phyloP scores from a whole-genome alignment of 345 rosid genomes.

The Brassica cretica region DNA sequence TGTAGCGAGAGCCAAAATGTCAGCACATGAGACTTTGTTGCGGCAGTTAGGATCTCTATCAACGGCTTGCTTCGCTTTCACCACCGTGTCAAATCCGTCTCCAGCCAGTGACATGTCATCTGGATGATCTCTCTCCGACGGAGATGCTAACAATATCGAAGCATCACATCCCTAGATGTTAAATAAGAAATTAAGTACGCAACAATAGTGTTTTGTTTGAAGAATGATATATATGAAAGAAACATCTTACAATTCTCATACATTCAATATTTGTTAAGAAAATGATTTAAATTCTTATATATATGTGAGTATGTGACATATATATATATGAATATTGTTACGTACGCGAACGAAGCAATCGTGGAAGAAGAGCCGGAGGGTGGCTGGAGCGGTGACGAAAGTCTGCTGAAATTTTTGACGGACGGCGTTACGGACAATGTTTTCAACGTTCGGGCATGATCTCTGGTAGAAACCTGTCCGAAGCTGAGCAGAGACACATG shows the following conservation, averaged over 20 bases:
- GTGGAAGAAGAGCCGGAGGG: constrained; percentile 46
- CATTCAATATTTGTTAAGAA: too few species aligned
- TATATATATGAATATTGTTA: neutral
- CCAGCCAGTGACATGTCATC: constrained; percentile 41
- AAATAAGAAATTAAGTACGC: neutral
- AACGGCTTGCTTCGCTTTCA: constrained; percentile 80
- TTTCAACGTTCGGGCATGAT: constrained; percentile 41
- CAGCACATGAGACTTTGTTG: constrained; percentile 94
- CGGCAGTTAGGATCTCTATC: constrained; percentile 69
- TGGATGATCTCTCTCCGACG: constrained; percentile 42
- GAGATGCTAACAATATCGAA: constrained; percentile 40
- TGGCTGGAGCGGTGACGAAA: constrained; percentile 43
- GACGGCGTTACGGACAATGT: constrained; percentile 37
- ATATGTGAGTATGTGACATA: neutral
- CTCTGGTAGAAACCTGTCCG: constrained; percentile 35
- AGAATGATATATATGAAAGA: too few species aligned
- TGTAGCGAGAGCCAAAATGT: constrained; percentile 83
- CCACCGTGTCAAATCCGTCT: constrained; percentile 79
- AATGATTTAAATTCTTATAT: neutral
- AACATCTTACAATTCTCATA: too few species aligned
- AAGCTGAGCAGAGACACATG: constrained; percentile 42
- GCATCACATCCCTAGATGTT: constrained; percentile 43
- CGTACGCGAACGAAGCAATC: constrained; percentile 44
- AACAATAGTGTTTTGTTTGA: too few species aligned
- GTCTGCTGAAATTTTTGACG: constrained; percentile 41